These are phyloP conservation scores for Sutorius australiensis DNA, from an alignment of 768 basidiomycete species.

Conservation along the genomic window DNA sequence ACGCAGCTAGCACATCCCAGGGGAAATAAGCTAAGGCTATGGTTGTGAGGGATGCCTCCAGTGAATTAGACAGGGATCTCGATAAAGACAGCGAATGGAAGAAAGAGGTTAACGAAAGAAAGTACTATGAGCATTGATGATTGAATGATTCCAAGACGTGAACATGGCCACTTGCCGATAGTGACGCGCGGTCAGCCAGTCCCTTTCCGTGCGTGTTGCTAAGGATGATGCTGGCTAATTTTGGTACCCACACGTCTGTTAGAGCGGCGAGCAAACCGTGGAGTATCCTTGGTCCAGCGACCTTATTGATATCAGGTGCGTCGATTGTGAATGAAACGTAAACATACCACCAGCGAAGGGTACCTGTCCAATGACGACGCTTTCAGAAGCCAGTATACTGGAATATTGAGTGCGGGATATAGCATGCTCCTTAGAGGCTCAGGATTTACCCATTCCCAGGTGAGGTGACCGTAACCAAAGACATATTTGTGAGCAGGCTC, in stretches of 20 bases:
- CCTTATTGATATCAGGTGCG: slow-evolving; percentile 45
- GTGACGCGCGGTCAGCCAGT: slow-evolving; percentile 33
- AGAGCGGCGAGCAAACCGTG: slow-evolving; percentile 74
- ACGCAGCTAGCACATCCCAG: slow-evolving; percentile 48
- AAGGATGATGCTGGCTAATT: slow-evolving; percentile 54
- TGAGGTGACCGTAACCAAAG: slow-evolving; percentile 88
- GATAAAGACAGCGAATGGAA: slow-evolving; percentile 84
- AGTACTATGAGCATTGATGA: slow-evolving; percentile 43
- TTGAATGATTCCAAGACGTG: background rate
- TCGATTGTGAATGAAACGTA: background rate
- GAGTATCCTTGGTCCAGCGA: slow-evolving; percentile 67
- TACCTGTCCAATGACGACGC: slow-evolving; percentile 47
- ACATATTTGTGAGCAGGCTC: slow-evolving; percentile 88
- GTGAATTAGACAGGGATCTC: slow-evolving; percentile 86
- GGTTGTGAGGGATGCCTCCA: slow-evolving; percentile 83
- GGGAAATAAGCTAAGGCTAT: slow-evolving; percentile 77
- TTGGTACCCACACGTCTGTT: slow-evolving; percentile 73
- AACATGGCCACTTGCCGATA: slow-evolving; percentile 52
- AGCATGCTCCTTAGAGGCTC: slow-evolving; percentile 73
- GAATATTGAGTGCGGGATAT: slow-evolving; percentile 80
- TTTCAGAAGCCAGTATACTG: slow-evolving; percentile 71
- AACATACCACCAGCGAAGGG: slow-evolving; percentile 59
- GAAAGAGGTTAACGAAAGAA: slow-evolving; percentile 80
- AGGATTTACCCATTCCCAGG: slow-evolving; percentile 89
- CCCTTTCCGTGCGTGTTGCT: slow-evolving; percentile 46